phyloP scores from a whole-genome alignment of 2,329 filamentous ascomycete species.

The Fusarium sp. region DNA sequence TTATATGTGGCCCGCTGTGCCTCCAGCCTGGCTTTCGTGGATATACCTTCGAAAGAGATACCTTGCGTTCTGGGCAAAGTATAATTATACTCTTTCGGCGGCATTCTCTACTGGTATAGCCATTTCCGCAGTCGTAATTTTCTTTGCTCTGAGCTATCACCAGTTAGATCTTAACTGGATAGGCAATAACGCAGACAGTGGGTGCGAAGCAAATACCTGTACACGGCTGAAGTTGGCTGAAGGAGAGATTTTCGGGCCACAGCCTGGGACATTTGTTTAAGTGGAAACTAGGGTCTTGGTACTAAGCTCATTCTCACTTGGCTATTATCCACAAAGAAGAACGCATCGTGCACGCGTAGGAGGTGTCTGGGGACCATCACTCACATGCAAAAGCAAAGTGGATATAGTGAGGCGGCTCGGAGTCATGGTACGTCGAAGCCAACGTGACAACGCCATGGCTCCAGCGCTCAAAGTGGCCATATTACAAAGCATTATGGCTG shows the following conservation, averaged over 20 bases:
- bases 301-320: too few relatives aligned
- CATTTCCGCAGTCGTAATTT: conserved; percentile 61
- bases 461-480: too few relatives aligned
- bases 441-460: too few relatives aligned
- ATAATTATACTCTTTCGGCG: conserved; percentile 62
- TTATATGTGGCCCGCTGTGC: conserved; percentile 61
- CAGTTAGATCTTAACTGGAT: conserved; percentile 57
- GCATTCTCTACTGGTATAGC: conserved; percentile 59
- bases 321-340: too few relatives aligned
- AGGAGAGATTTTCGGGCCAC: conserved; percentile 48
- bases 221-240: conserved; percentile 40
- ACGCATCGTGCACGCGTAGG: too few relatives aligned
- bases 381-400: too few relatives aligned
- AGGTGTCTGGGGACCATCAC: too few relatives aligned
- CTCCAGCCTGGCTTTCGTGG: conserved; percentile 61
- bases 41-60: conserved; percentile 58
- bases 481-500: too few relatives aligned
- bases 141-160: conserved; percentile 60
- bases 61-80: conserved; percentile 62
- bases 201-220: conserved; percentile 42
- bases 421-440: too few relatives aligned
- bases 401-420: too few relatives aligned
- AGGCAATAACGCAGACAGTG: conserved; percentile 52
- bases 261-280: conserved; percentile 28
- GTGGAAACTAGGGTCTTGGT: too few relatives aligned